Base-by-base conservation (phyloP, 371 early-diverging fungal species). In the Zancudomyces culisetae region DNA sequence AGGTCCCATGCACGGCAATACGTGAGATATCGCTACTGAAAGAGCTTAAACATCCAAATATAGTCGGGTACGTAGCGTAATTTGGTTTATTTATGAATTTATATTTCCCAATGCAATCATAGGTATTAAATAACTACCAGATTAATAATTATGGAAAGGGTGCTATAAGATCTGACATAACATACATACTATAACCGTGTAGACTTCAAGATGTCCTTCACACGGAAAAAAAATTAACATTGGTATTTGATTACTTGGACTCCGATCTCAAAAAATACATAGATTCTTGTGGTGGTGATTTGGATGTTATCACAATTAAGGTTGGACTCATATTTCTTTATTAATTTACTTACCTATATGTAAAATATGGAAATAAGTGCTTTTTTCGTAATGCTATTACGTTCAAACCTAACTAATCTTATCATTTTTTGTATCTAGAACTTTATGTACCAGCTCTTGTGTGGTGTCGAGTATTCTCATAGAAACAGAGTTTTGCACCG, bases 21-120 rank as follows among this genome's bases (percentile, higher is more conserved):
- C 76, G 99, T 55, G 99, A 99, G 70, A 99, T 99, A 58, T 86
- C 95, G 30, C 72, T 99, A 24, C 70, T 99, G 50, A 94, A 91
- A 65, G 86, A 83, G 55, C 70, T 98, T 19, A 79, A 83, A 49
- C 98, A 99, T 68, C 78, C 77, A 45, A 98, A 99, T 68, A 90
- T 99, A 60, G 28, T 27, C 18, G 4, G 26, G 48, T 47, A 47
- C 4, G 27, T n/a, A 35, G 15, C 6, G n/a, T n/a, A n/a, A n/a
- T n/a, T n/a, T n/a, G n/a, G n/a, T n/a, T n/a, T n/a, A 35, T 10
- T 35, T 10, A 35, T 10, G 6, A 35, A 35, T 10, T 35, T 35
- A 35, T 35, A 35, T 15, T 35, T 35, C 10, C 6, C 6, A 35
- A 10, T 15, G 35, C 35, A 35, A 10, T 15, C 35, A 35, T 15